Base-by-base conservation (phyloP, 257 asterid genomes). In the Nicotiana knightiana region DNA sequence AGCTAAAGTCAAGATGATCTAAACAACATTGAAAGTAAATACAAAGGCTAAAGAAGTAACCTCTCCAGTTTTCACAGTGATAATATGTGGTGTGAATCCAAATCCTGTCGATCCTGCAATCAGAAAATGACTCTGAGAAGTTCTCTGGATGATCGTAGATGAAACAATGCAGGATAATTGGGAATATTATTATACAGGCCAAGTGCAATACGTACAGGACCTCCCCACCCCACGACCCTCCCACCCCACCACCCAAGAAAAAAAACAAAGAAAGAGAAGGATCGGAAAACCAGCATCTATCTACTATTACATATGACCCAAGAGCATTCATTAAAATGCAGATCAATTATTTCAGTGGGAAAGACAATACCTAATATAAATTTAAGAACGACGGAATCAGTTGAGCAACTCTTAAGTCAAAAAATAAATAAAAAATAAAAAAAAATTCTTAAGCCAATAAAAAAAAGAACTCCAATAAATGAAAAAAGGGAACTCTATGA, bases 101-200 rank as follows among this genome's bases (percentile, higher is more conserved):
- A 73, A 73, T 26, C 79, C 79, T 48, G 79, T 73, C 24, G 79
- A 51, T 48, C 79, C 79, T 73, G 63, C 79, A 73, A 26, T 26
- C 39, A 73, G 46, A 73, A 73, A 26, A 73, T 51, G 46, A 73
- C 46, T 3, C 9, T 48, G 79, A 73, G 79, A 51, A 48, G 43
- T 26, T 73, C 26, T 73, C 8, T 26, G 35, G 6, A 26, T 48
- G 24, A 51, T 73, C 63, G 16, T 26, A 39, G 43, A 48, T 35
- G 11, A 73, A 48, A 73, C 32, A 6, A 3, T 2, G 10, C 59
- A 43, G 37, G 37, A 46, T 43, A 43, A 12, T 46, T 6, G 15
- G 78, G 59, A 18, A 71, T 71, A 43, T 46, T 71, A 43, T 8
- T 21, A 71, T 71, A 46, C 78, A 71, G 35, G 77, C 21, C 3